These are phyloP conservation scores for Asclepias syriaca DNA, from an alignment of 257 asterid species.

Conservation along the genomic window DNA sequence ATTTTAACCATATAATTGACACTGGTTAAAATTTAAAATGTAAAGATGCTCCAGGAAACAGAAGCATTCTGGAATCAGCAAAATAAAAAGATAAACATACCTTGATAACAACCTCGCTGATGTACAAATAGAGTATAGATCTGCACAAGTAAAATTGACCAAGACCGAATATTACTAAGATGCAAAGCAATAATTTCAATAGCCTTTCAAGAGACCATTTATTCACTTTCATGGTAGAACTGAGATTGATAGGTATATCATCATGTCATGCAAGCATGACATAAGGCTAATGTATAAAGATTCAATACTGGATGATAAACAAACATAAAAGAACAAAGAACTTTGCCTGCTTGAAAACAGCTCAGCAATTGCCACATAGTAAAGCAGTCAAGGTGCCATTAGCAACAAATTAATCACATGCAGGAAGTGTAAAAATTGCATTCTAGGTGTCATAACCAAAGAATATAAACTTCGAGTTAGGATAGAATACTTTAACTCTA, in stretches of 20 bases:
- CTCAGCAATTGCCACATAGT: not conserved
- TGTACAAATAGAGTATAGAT: constrained; percentile 55
- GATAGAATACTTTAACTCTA: not conserved
- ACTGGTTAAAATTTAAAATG: not conserved
- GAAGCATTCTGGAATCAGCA: not conserved
- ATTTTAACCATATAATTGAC: not conserved
- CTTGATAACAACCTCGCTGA: constrained; percentile 80
- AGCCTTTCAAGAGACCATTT: not conserved
- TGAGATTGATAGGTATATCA: not conserved
- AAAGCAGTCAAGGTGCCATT: not conserved
- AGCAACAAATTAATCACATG: not conserved
- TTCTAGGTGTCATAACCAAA: not conserved
- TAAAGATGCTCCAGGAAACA: not conserved
- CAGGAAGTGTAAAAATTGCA: not conserved
- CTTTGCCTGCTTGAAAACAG: not conserved
- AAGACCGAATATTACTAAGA: not conserved
- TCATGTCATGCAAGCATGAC: not conserved
- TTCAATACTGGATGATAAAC: not conserved
- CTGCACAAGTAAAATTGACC: constrained; percentile 37
- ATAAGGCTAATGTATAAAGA: not conserved
- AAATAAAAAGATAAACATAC: constrained; percentile 32
- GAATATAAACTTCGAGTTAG: not conserved
- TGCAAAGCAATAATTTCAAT: not conserved
- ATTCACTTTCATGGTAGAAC: not conserved
- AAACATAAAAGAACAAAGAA: not conserved